These are phyloP conservation scores for Cladosporium velox DNA, from an alignment of 2,329 filamentous ascomycete genomes.

Conservation along the genomic window DNA sequence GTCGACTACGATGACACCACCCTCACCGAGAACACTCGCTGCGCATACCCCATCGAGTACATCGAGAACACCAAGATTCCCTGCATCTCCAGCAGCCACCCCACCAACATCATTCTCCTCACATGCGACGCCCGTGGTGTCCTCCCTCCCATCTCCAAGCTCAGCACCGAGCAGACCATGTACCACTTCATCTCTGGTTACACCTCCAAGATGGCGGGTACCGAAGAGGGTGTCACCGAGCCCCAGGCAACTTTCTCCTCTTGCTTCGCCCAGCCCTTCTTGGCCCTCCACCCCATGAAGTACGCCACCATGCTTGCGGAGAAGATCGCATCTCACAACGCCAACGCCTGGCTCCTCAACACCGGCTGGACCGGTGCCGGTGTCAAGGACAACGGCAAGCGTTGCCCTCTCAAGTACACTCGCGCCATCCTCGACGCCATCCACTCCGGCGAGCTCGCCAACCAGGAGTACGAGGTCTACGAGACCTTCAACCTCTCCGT, in stretches of 20 bases:
- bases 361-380: constrained; percentile 96
- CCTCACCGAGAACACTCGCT: constrained; percentile 96
- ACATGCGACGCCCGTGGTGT: constrained; percentile 98
- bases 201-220: constrained; percentile 99
- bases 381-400: constrained; percentile 87
- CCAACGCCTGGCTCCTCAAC: constrained; percentile 98
- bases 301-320: constrained; percentile 98
- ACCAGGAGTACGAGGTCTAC: constrained; percentile 91
- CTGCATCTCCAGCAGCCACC: constrained; percentile 83
- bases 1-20: constrained; percentile 96
- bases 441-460: constrained; percentile 92
- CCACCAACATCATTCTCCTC: constrained; percentile 95
- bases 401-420: constrained; percentile 97
- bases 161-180: constrained; percentile 93
- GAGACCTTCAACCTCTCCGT: constrained; percentile 95
- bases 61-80: constrained; percentile 99
- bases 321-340: constrained; percentile 93
- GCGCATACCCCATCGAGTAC: constrained; percentile 98
- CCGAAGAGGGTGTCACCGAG: constrained; percentile 94
- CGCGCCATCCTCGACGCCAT: constrained; percentile 97
- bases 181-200: constrained; percentile 99
- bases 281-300: constrained; percentile 97
- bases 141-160: constrained; percentile 95
- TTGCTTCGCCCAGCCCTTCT: constrained; percentile 98
- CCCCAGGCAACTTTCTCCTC: constrained; percentile 98